Conservation (phyloP, 1,284 basidiomycete genomes). For the Uromyces viciae-fabae region DNA sequence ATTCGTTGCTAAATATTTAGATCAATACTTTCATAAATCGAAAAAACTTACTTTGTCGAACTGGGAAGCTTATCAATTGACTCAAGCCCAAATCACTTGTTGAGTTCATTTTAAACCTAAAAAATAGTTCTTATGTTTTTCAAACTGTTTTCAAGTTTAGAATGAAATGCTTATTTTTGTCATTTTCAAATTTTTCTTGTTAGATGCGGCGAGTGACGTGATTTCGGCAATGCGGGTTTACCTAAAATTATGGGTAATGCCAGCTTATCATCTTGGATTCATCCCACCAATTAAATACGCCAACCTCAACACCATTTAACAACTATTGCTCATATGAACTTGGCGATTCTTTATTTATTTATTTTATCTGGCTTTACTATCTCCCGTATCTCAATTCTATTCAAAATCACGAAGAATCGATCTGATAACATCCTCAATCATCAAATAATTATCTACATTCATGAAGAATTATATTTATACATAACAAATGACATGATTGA, state of each 20-base stretch:
- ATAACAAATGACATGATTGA: no score
- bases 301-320: background rate
- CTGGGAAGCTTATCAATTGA: slow-evolving; percentile 14
- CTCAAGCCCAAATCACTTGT: background rate
- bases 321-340: no score
- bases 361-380: no score
- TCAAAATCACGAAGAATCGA: no score
- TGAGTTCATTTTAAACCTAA: no score
- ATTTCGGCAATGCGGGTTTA: slow-evolving; percentile 28
- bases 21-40: slow-evolving; percentile 10
- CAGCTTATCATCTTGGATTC: slow-evolving; percentile 21
- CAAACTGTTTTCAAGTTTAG: background rate
- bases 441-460: no score
- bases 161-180: background rate
- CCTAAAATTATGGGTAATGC: slow-evolving; percentile 5
- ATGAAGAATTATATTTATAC: no score
- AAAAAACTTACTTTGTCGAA: background rate
- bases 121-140: background rate
- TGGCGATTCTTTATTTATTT: no score
- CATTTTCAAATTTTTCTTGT: background rate
- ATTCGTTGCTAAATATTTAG: slow-evolving; percentile 21
- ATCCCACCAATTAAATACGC: slow-evolving; percentile 23
- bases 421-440: no score
- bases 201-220: slow-evolving; percentile 36
- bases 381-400: no score